Evolutionary conservation across 1,139 yeast genomes (phyloP), one percentile per base, ranked within the genome.

Genomic region (Magnusiomyces magnusii): DNA sequence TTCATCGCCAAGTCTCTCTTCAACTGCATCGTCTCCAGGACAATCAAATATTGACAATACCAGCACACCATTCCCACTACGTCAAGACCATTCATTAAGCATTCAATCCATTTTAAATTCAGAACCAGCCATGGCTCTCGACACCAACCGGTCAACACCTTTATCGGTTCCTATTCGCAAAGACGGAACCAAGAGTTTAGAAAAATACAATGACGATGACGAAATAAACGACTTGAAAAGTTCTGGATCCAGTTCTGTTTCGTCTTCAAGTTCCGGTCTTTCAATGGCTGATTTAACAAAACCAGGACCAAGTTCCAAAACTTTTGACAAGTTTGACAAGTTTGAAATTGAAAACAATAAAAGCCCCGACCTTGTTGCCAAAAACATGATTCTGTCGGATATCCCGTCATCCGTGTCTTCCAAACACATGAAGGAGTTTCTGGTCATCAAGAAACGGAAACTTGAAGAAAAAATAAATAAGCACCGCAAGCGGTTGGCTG

Each of bases 361-460:
- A n/a, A n/a, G n/a, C n/a, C 47, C 47, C 9, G 21, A n/a, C 47
- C 17, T 31, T 7, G 19, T n/a, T n/a, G 47, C 47, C 47, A 41
- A 41, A 41, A 41, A 13, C 19, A 19, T 21, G 25, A 19, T 44
- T 44, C 49, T 44, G 3, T 19, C 68, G 1, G 62, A 57, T 41
- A 54, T 58, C 24, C 57, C 62, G 19, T 44, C 56, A 19, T 55
- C 62, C 9, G 54, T 60, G 10, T 49, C 60, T n/a, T 36, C 53
- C 2, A 47, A 42, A 2, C 57, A 58, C 31, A 44, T 52, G n/a
- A 55, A 55, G 23, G 61, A 58, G 44, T 51, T 57, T 54, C 28
- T 60, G 47, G 54, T 56, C 19, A 56, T 60, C 36, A 60, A 60
- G 57, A 60, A 60, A 47, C 57, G 61, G 13, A 56, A 58, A 54